Evolutionary conservation across 495 filamentous ascomycete species (phyloP).

Genomic region (Immersiella caudata): DNA sequence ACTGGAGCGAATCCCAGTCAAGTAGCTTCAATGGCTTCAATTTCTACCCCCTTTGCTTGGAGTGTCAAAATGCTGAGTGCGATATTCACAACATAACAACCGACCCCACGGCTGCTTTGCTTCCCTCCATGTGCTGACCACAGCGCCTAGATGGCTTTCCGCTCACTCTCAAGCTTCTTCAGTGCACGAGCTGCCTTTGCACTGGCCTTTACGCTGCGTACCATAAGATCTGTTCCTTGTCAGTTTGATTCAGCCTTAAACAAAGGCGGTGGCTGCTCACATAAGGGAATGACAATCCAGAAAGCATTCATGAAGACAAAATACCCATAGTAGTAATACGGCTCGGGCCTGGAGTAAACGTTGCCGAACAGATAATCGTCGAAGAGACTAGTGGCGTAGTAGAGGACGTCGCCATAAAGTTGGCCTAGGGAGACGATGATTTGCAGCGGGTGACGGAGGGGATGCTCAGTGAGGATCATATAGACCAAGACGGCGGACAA

Average conservation of each 20-base stretch:
- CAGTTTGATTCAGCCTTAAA: background rate
- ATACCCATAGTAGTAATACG: conserved; percentile 60
- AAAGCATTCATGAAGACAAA: conserved; percentile 59
- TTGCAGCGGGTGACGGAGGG: conserved; percentile 57
- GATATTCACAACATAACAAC: no score
- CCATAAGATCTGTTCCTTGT: background rate
- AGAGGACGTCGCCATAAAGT: conserved; percentile 60
- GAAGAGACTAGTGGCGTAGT: conserved; percentile 57
- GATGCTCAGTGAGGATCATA: conserved; percentile 49
- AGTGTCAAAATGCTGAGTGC: no score
- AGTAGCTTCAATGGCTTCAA: no score
- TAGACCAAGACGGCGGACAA: conserved; percentile 53
- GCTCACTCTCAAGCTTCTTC: conserved; percentile 1
- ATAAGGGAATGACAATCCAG: conserved; percentile 58
- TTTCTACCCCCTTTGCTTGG: no score
- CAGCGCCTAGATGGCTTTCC: background rate
- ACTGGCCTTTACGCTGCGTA: conserved; percentile 7
- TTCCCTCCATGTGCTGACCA: background rate
- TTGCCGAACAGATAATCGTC: conserved; percentile 46
- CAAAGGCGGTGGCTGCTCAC: background rate
- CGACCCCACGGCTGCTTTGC: background rate
- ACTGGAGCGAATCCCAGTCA: no score
- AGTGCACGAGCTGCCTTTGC: background rate
- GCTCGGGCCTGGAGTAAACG: conserved; percentile 56
- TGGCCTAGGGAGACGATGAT: conserved; percentile 57